Base-by-base conservation (phyloP, 768 basidiomycete genomes). In the Terana coerulea region DNA sequence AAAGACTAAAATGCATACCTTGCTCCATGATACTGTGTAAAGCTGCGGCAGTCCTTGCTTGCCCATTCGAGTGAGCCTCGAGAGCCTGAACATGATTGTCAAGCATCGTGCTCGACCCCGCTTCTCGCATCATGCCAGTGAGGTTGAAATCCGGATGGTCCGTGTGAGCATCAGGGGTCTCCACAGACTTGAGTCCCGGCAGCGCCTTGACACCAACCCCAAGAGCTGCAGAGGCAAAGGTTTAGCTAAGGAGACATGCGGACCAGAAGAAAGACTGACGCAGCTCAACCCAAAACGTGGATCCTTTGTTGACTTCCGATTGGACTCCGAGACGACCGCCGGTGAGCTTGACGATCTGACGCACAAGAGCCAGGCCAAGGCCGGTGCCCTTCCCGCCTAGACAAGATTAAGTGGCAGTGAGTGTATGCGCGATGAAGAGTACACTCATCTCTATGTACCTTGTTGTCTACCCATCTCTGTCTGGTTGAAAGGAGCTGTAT, bases 241-340 rank as follows among this genome's bases (percentile, higher is more conserved):
- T 17, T n/a, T 21, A 21, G 25, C 14, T 4, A 36, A n/a, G n/a
- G n/a, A n/a, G n/a, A n/a, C n/a, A n/a, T n/a, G n/a, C n/a, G n/a
- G n/a, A n/a, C 26, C 24, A 24, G 12, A 33, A 43, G 33, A 53
- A 47, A 26, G 5, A 69, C 75, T 56, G 61, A 77, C 73, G 85
- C 30, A 91, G 66, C 64, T 91, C 89, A 8, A 91, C 86, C 92
- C 91, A 94, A 70, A 94, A 95, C 31, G 86, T 91, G 29, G 85
- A 89, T 14, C 93, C 93, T 58, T 79, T 72, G 8, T 79, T 77
- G 1, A 79, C 69, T 64, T 83, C 64, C 21, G 61, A 66, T 33
- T 53, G 54, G 26, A 62, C 69, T 19, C 72, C 78, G 5, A 80
- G 60, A 42, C 78, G 68, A 7, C 79, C 79, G 17, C 73, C 70